Evolutionary conservation across 331 rosid genomes (phyloP), one percentile per base, ranked within the genome.

Genomic region (Cydonia oblonga): DNA sequence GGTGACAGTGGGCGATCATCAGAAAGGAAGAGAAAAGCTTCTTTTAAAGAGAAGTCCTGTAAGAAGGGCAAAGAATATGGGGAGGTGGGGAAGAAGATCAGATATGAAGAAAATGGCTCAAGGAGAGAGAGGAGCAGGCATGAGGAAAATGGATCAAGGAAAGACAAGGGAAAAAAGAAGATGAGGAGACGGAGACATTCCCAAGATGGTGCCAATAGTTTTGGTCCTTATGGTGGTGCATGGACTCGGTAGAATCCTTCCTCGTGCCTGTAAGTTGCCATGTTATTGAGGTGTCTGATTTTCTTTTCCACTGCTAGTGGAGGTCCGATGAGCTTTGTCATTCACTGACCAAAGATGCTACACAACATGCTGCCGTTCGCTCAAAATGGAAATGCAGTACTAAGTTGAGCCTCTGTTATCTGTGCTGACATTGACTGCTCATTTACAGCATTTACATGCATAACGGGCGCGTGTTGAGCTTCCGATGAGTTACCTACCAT

Each of bases 21-120:
- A 0, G 83, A 78, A 57, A 91, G 82, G 75, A 89, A 85, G 74
- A 88, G 97, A 74, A 89, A 83, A 84, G 23, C 85, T 32, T 65
- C 80, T 46, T 58, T 63, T 3, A 85, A 76, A 51, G 90, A 88
- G 63, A 86, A 75, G 38, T 76, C 82, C 8, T 70, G 78, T 25
- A 90, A 88, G 84, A 88, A 81, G 83, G 49, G 33, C 18, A 83
- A 83, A 73, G 89, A 83, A 69, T 82, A 79, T 53, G 81, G 77
- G 20, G 83, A 75, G 5, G 3, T 4, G 28, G 68, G 59, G 62
- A 87, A 42, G 75, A 51, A 29, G 69, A 30, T 49, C 54, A 49
- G 54, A 49, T 49, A 49, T 49, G 20, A 16, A 49, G 20, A 64
- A 65, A 81, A 77, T 66, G 84, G 82, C 71, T 84, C 76, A 12